Evolutionary conservation across 805 yeast species (phyloP).

Genomic region (Ogataea henricii): DNA sequence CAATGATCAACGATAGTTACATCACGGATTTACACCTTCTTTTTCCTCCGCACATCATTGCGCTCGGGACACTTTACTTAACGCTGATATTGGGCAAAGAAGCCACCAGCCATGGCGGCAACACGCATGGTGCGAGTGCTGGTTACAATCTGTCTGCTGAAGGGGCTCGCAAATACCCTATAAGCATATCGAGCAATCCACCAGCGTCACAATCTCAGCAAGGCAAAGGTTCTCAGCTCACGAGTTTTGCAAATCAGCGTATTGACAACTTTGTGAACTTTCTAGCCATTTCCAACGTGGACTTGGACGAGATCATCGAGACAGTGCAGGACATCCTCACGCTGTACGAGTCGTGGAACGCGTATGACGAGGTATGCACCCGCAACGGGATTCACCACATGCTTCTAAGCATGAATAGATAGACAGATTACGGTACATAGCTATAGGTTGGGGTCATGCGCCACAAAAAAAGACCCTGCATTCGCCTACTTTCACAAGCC

Average conservation of each 20-base stretch:
- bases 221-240: conserved; percentile 1
- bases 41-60: conserved; percentile 87
- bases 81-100: conserved; percentile 61
- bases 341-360: conserved; percentile 82
- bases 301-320: conserved; percentile 74
- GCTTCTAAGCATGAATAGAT: conserved; percentile 28
- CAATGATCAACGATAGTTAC: conserved; percentile 84
- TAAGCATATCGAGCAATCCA: not conserved
- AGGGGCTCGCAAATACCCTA: conserved; percentile 10
- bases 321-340: conserved; percentile 83
- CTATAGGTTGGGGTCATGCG: conserved; percentile 1
- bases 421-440: not conserved
- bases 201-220: conserved; percentile 1
- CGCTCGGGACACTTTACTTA: conserved; percentile 78
- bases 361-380: conserved; percentile 70
- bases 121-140: not conserved
- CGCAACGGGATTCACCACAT: conserved; percentile 47
- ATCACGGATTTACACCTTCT: conserved; percentile 82
- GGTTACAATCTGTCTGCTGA: not conserved
- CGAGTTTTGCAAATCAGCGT: conserved; percentile 33
- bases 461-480: conserved; percentile 6
- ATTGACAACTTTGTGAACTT: conserved; percentile 62
- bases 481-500: conserved; percentile 1
- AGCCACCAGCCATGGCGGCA: conserved; percentile 1
- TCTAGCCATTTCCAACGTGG: conserved; percentile 74